Base-by-base conservation (phyloP, 768 basidiomycete genomes). In the Hypholoma sublateritium region DNA sequence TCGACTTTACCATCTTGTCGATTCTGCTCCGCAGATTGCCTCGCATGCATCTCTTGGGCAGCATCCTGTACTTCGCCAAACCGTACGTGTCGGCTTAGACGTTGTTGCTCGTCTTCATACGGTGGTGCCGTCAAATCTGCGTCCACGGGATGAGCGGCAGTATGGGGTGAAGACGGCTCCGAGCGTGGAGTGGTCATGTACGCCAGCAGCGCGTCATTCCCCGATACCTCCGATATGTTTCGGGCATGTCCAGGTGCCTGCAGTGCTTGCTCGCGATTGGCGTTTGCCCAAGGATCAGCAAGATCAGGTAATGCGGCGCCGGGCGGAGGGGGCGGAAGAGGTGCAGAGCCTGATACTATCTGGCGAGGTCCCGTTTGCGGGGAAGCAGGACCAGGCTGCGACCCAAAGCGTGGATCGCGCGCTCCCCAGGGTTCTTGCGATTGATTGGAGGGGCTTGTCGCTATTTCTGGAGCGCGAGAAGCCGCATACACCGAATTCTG, bases 51-150 rank as follows among this genome's bases (percentile, higher is more conserved):
- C 57, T 72, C 74, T 5, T 71, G 69, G n/a, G 76, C 70, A 13
- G 75, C 73, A 56, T 78, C 73, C 43, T 70, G 65, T 7, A 74
- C 74, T 5, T 67, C 68, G 3, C 77, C 81, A 62, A 81, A 81
- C 53, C 75, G 65, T 2, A 80, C 80, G 63, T 78, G 77, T 47
- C 74, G 70, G 46, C 67, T 65, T 19, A 62, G 32, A 6, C 63
- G 60, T 28, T 59, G 60, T 13, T 65, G 61, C 61, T 72, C 70
- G 1, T 64, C 65, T 17, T 62, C 57, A 11, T 44, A 21, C 4
- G 49, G 28, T 6, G 47, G 44, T 13, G 55, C 36, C 3, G 34
- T 51, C 14, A 59, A 45, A 50, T 47, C 39, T 5, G 44, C 34
- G 14, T 32, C 17, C 17, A 45, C 28, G 9, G 41, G 46, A 39